phyloP scores from a whole-genome alignment of 345 rosid genomes.

The Combretum micranthum region DNA sequence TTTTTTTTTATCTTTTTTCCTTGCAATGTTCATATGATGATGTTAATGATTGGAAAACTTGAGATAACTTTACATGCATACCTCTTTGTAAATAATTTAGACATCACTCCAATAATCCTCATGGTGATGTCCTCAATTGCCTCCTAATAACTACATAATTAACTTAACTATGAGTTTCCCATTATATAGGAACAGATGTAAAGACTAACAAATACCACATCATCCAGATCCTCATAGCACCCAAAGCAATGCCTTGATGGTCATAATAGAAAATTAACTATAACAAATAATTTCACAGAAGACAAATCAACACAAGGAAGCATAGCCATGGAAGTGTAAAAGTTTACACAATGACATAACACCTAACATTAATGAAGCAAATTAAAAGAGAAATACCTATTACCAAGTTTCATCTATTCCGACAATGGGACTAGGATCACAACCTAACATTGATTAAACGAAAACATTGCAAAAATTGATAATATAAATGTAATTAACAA shows the following conservation, averaged over 20 bases:
- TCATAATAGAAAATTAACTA: too few relatives aligned
- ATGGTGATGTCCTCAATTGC: conserved; percentile 77
- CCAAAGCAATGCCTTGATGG: too few relatives aligned
- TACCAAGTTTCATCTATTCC: too few relatives aligned
- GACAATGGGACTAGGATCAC: too few relatives aligned
- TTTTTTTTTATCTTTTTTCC: too few relatives aligned
- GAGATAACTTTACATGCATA: conserved; percentile 15
- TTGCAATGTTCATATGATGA: neutral
- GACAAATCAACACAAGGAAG: too few relatives aligned
- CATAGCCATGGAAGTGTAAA: neutral
- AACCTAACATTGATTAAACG: too few relatives aligned
- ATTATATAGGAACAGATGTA: neutral
- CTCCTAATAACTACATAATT: conserved; percentile 62
- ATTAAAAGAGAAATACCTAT: too few relatives aligned
- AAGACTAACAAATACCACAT: neutral
- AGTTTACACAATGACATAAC: neutral
- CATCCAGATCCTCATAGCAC: neutral
- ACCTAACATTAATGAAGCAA: too few relatives aligned
- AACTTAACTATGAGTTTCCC: neutral
- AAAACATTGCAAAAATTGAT: too few relatives aligned
- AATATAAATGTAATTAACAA: too few relatives aligned
- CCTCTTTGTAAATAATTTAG: conserved; percentile 92
- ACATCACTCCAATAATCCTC: conserved; percentile 97
- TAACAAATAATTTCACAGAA: too few relatives aligned
- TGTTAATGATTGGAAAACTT: neutral